Evolutionary conservation across 208 protist species (phyloP).

Genomic region (Phytomonas francai): DNA sequence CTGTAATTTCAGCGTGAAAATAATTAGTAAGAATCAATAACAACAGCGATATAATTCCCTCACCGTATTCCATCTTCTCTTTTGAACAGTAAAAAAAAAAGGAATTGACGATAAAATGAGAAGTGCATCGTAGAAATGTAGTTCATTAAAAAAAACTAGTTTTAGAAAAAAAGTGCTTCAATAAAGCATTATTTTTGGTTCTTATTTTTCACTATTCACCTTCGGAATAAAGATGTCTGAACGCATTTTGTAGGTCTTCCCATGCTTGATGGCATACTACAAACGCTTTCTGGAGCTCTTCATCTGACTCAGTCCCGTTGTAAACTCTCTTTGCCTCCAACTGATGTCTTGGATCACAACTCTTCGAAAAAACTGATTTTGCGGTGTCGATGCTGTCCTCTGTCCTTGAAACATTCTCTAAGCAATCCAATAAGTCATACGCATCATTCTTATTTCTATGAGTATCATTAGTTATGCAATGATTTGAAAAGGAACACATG

Average conservation of each 20-base stretch:
- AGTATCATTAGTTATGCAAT: not conserved
- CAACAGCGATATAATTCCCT: not conserved
- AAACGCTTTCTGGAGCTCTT: not conserved
- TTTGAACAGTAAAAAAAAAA: not conserved
- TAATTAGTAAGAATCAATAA: not conserved
- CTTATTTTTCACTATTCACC: not conserved
- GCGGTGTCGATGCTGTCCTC: not conserved
- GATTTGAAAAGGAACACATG: not conserved
- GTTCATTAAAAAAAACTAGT: not conserved
- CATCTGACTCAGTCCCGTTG: not conserved
- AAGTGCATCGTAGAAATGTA: not conserved
- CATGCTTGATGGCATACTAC: not conserved
- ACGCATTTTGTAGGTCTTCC: not conserved
- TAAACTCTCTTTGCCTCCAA: not conserved
- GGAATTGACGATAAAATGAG: not conserved
- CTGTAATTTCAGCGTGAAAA: not conserved
- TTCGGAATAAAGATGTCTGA: not conserved
- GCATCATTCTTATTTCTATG: not conserved
- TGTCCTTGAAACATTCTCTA: not conserved
- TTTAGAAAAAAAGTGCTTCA: not conserved
- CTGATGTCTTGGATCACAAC: not conserved
- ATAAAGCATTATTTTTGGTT: not conserved
- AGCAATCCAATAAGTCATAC: not conserved
- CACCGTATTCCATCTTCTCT: not conserved
- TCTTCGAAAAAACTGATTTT: not conserved